Evolutionary conservation across 169 alveolate genomes (phyloP), one percentile per base, ranked within the genome.

Genomic region (Plasmodium billcollinsi): DNA sequence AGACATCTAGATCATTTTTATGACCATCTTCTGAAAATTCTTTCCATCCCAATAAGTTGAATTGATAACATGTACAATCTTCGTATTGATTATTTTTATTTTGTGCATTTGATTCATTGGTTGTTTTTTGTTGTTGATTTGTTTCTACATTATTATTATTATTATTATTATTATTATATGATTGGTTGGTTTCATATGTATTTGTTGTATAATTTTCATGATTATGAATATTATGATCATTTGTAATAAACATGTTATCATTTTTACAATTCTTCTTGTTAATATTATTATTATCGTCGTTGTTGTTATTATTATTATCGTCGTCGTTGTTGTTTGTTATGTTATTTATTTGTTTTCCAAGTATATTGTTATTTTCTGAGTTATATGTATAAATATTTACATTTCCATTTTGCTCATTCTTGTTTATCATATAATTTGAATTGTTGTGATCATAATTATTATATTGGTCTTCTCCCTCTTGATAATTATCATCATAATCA

Each of bases 1-100:
- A 86, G 11, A 86, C 92, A 73, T 86, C 92, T 47, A 86, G 47
- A 72, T 86, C 92, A 54, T 86, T 71, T 62, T 73, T 86, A 49
- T 86, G 92, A 0, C 92, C 92, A 86, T 86, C 92, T 65, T 86
- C 88, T 21, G 92, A 86, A 72, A 86, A 86, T 29, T 86, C 92
- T 59, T 70, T 86, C 92, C 92, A 86, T 54, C 92, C 92, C 29
- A 72, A 45, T 9, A 86, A 45, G n/a, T 45, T 86, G 21, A 86
- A 86, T 72, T 86, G 58, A 56, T 86, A 67, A 33, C 92, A 86
- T 4, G 66, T 63, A 29, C 92, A 86, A 20, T 72, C 92, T 15
- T 67, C 91, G 29, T 54, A 83, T 26, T 69, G 49, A 4, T 59
- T 39, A 18, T 20, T 52, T 54, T 69, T 67, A 69, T 33, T 83